Base-by-base conservation (phyloP, 2,329 filamentous ascomycete genomes). In the Cladosporium sp. region DNA sequence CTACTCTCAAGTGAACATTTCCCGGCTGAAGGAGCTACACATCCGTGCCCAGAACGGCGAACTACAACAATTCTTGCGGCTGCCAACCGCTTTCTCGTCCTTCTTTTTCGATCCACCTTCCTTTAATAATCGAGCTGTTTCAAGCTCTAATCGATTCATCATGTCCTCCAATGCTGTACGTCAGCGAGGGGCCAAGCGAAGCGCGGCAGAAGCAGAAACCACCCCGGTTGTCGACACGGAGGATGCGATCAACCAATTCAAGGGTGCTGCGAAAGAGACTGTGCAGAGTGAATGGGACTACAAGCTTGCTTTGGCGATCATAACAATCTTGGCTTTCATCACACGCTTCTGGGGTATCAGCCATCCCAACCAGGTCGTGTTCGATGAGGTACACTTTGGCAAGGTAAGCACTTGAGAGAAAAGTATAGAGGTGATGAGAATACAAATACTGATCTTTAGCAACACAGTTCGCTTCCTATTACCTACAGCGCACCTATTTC, bases 301-400 rank as follows among this genome's bases (percentile, higher is more conserved):
- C 80, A 87, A 88, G 81, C 75, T 94, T 64, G 89, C 86, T 62
- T 83, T 97, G 60, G 75, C 76, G 34, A 72, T 96, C 66, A 87
- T 96, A 71, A 97, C 93, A 1, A 69, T 85, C 28, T 78, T 97
- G 65, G 93, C 91, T 51, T 97, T 99, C 71, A 71, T 92, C 63
- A 97, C 94, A 50, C 84, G 94, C 63, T 99, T 99, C 81, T 97
- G 89, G 85, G 92, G 92, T 63, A 97, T 99, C 73, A 90, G 84
- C 73, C 92, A 97, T 76, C 94, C 94, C 15, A 88, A 96, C 72
- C 89, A 97, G 79, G 94, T 99, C 58, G 94, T 99, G 51, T 99
- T 99, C 72, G 94, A 99, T 72, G 94, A 99, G 77, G 94, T 99
- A 59, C 94, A 99, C 78, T 99, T 99, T 75, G 94, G 94, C 79